Conservation (phyloP, 768 basidiomycete species). For the Psilocybe tampanensis region DNA sequence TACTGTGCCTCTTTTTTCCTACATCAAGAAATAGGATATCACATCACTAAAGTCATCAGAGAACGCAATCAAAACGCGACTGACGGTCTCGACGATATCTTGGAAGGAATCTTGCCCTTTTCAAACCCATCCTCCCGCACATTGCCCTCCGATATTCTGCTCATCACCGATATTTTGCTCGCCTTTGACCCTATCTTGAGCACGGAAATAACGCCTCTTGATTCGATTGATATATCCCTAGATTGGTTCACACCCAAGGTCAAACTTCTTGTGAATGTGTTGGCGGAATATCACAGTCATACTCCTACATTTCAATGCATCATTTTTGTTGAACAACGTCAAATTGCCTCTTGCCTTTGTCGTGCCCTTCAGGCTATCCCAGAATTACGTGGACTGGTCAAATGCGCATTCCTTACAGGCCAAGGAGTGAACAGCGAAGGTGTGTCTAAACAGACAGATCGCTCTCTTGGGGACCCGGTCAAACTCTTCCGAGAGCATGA, state of each 20-base stretch:
- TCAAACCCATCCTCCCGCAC: slow-evolving; percentile 18
- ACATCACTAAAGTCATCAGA: slow-evolving; percentile 42
- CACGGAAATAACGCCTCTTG: slow-evolving; percentile 29
- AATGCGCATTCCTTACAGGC: slow-evolving; percentile 70
- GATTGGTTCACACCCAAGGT: slow-evolving; percentile 79
- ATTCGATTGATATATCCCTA: slow-evolving; percentile 47
- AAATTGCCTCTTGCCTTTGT: slow-evolving; percentile 72
- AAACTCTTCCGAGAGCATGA: slow-evolving; percentile 63
- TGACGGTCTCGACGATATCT: slow-evolving; percentile 12
- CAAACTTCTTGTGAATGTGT: slow-evolving; percentile 57
- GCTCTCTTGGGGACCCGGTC: slow-evolving; percentile 61
- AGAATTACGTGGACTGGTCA: slow-evolving; percentile 56
- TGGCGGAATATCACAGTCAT: slow-evolving; percentile 52
- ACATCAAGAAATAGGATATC: slow-evolving; percentile 58
- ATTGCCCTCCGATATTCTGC: slow-evolving; percentile 38
- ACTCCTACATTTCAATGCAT: slow-evolving; percentile 70
- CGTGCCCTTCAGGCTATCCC: slow-evolving; percentile 64
- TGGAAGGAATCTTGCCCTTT: slow-evolving; percentile 17
- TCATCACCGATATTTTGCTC: slow-evolving; percentile 39
- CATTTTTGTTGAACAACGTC: slow-evolving; percentile 86
- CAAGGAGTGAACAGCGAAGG: slow-evolving; percentile 56
- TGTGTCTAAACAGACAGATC: slow-evolving; percentile 38
- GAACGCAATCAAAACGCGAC: slow-evolving; percentile 17
- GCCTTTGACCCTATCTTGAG: slow-evolving; percentile 53
- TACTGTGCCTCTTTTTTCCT: slow-evolving; percentile 77